These are phyloP conservation scores for Acacia crassicarpa DNA, from an alignment of 306 rosid species.

Conservation along the genomic window DNA sequence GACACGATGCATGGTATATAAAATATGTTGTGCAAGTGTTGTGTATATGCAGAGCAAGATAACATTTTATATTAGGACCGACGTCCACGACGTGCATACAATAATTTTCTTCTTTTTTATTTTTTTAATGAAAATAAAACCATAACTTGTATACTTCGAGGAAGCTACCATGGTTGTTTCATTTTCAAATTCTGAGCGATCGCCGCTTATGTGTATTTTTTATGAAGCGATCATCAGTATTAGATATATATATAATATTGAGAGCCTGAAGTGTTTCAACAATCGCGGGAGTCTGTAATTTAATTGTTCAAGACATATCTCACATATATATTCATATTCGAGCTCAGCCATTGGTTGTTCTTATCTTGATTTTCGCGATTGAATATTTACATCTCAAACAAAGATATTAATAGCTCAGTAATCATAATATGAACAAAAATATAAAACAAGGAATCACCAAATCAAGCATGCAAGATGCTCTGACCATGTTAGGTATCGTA, in stretches of 20 bases:
- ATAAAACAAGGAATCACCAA: background rate
- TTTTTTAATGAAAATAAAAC: background rate
- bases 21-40: background rate
- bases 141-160: background rate
- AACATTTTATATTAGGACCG: background rate
- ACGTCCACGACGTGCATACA: background rate
- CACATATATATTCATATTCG: background rate
- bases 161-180: background rate
- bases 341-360: background rate
- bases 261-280: background rate
- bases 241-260: background rate
- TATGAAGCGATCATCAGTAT: background rate
- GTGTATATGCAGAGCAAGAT: background rate
- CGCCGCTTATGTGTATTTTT: background rate
- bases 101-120: background rate
- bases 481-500: background rate
- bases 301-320: background rate
- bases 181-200: background rate
- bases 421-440: background rate
- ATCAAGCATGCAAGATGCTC: background rate
- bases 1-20: too few species aligned
- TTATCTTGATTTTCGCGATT: background rate
- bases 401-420: background rate
- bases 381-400: background rate
- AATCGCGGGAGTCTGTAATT: background rate